Evolutionary conservation across 768 basidiomycete genomes (phyloP).

Genomic region (Imleria badia): DNA sequence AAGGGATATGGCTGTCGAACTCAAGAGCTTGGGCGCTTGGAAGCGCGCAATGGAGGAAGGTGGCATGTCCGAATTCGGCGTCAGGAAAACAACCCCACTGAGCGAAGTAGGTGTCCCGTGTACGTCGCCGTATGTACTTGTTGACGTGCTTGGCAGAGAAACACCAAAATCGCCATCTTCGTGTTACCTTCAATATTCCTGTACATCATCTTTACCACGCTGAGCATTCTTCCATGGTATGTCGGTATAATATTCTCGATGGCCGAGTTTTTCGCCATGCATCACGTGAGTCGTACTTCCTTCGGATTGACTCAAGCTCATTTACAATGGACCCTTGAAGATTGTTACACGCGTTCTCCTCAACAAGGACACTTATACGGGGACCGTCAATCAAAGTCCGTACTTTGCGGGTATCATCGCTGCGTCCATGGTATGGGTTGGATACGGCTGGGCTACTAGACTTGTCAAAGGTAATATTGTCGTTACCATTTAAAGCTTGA

Average conservation of each 20-base stretch:
- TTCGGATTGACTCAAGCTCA: background rate
- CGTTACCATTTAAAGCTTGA: background rate
- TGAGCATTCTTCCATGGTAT: constrained; percentile 87
- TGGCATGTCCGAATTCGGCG: constrained; percentile 75
- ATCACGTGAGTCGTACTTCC: constrained; percentile 65
- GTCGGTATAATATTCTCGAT: constrained; percentile 79
- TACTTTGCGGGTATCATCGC: constrained; percentile 93
- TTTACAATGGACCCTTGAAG: constrained; percentile 39
- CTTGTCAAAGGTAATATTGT: constrained; percentile 62
- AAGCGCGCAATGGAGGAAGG: constrained; percentile 87
- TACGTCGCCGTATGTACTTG: background rate
- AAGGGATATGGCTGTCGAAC: constrained; percentile 90
- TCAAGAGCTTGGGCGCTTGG: constrained; percentile 91
- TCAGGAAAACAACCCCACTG: constrained; percentile 62
- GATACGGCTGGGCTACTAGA: constrained; percentile 76
- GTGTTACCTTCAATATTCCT: constrained; percentile 75
- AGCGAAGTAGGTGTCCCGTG: constrained; percentile 56
- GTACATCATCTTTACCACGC: constrained; percentile 80
- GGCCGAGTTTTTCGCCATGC: constrained; percentile 91
- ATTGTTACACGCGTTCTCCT: constrained; percentile 84
- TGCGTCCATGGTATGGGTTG: constrained; percentile 84
- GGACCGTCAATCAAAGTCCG: constrained; percentile 81
- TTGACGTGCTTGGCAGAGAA: constrained; percentile 48
- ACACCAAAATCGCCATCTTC: constrained; percentile 81
- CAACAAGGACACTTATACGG: constrained; percentile 78